Conservation (phyloP, 495 filamentous ascomycete species). For the Hyaloscypha finlandica region DNA sequence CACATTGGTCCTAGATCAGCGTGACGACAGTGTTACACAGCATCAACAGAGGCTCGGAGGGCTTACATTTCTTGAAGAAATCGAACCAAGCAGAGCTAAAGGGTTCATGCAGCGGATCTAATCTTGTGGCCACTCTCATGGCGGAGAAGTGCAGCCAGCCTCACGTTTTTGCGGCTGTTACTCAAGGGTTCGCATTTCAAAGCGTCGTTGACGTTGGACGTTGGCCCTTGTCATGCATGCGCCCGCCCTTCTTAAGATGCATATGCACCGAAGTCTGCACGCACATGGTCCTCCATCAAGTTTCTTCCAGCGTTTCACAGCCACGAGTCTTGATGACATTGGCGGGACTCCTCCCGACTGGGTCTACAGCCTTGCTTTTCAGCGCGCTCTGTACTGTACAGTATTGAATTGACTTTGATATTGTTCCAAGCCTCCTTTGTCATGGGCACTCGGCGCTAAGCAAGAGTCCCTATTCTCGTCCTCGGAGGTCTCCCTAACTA, state of each 20-base stretch:
- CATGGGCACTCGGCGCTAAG: neutral
- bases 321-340: conserved; percentile 17
- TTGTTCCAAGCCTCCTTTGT: neutral
- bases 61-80: neutral
- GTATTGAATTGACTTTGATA: neutral
- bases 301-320: conserved; percentile 13
- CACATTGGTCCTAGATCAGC: neutral
- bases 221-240: conserved; percentile 5
- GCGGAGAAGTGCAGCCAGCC: neutral
- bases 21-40: neutral
- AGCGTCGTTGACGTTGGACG: neutral
- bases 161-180: neutral
- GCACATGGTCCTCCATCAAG: neutral
- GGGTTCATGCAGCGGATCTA: conserved; percentile 17
- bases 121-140: conserved; percentile 10
- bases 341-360: conserved; percentile 7
- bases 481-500: neutral
- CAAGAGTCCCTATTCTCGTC: neutral
- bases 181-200: neutral
- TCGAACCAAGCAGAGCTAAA: neutral
- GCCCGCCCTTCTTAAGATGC: neutral
- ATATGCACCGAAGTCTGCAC: conserved; percentile 4
- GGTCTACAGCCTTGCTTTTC: neutral
- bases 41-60: neutral
- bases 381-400: neutral